Percentiles rank a stretch among this genome's conserved stretches.
Conservation (phyloP, 345 rosid species). For the Gossypium australe region DNA sequence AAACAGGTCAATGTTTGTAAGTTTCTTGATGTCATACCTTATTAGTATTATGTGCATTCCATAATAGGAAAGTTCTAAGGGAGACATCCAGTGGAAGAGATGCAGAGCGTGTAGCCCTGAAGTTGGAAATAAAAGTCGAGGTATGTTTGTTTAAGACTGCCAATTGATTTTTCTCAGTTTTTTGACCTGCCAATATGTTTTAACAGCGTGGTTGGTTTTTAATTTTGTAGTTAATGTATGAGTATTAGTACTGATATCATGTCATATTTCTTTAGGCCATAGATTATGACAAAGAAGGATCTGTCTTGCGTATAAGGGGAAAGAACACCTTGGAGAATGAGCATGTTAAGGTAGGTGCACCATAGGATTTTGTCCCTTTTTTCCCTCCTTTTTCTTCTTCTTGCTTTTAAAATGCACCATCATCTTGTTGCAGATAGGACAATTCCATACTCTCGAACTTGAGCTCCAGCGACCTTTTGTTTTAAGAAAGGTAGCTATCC, state of each 20-base stretch:
- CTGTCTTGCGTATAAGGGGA: constrained; percentile 79
- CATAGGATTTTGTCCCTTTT: background rate
- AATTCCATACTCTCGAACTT: constrained; percentile 82
- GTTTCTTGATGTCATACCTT: background rate
- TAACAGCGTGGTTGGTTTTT: background rate
- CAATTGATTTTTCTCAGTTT: background rate
- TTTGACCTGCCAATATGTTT: background rate
- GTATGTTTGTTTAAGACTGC: constrained; percentile 25
- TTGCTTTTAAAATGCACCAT: background rate
- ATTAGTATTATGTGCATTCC: background rate
- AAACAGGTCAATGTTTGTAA: background rate
- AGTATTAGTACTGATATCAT: background rate
- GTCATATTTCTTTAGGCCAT: constrained; percentile 34
- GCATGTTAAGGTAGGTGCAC: constrained; percentile 64
- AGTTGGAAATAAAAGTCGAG: constrained; percentile 85
- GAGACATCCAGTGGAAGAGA: constrained; percentile 84
- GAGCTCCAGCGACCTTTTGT: constrained; percentile 85
- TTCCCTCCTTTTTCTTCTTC: too few relatives aligned
- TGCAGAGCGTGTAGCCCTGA: constrained; percentile 72
- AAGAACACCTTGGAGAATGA: constrained; percentile 80
- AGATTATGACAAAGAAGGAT: constrained; percentile 82
- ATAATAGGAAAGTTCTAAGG: constrained; percentile 72
- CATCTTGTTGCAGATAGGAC: constrained; percentile 64
- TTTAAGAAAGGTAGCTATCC: constrained; percentile 61
- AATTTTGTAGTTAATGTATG: background rate